These are phyloP conservation scores for Fragilariopsis cylindrus DNA, from an alignment of 108 stramenopile genomes.

Conservation along the genomic window DNA sequence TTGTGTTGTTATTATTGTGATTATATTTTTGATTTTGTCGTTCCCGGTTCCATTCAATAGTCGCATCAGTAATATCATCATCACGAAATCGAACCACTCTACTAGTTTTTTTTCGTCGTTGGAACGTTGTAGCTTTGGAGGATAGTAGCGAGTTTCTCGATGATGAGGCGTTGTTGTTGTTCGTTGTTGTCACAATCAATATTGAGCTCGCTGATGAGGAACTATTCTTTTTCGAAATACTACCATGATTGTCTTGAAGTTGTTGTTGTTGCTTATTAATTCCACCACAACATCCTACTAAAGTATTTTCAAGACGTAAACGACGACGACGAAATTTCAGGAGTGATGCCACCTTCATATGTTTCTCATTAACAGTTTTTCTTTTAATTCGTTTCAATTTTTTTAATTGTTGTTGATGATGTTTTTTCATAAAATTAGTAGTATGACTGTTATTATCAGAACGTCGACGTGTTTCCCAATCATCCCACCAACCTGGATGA, in stretches of 20 bases:
- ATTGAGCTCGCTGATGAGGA: too few species aligned
- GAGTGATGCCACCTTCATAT: not conserved
- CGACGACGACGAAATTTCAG: not conserved
- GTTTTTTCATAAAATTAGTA: not conserved
- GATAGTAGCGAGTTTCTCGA: too few species aligned
- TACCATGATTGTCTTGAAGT: too few species aligned
- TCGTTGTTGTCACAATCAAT: too few species aligned
- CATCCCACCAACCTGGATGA: not conserved
- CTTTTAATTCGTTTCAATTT: not conserved
- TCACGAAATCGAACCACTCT: not conserved
- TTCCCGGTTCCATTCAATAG: not conserved
- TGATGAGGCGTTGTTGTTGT: too few species aligned
- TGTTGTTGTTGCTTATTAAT: too few species aligned
- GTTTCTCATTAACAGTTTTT: not conserved
- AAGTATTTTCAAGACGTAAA: not conserved
- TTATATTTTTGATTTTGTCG: not conserved
- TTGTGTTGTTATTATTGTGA: not conserved
- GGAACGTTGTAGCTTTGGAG: too few species aligned
- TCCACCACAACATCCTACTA: too few species aligned
- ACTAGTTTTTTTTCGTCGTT: not conserved
- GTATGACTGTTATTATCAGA: not conserved
- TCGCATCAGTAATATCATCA: not conserved
- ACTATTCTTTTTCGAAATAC: too few species aligned
- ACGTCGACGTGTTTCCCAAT: slow-evolving; percentile 2
- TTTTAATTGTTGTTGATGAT: not conserved